A percentile compares a stretch with the other conserved stretches of the same genome.
Conservation (phyloP, 495 filamentous ascomycete genomes). For the Diplogelasinospora grovesii region DNA sequence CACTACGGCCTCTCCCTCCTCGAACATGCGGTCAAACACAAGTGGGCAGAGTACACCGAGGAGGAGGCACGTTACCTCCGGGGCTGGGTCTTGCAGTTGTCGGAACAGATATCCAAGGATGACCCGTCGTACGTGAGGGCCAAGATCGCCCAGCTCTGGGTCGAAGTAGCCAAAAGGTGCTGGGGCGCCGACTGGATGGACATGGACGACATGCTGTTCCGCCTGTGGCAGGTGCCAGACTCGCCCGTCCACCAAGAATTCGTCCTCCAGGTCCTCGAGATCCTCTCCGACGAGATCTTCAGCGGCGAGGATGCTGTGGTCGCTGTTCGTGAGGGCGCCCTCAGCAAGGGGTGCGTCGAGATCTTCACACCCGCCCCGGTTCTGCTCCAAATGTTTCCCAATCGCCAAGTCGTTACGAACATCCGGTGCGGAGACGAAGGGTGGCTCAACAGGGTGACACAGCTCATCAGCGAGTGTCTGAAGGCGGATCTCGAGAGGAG, state of each 20-base stretch:
- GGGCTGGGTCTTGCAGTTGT: slow-evolving; percentile 68
- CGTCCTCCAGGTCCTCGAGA: slow-evolving; percentile 79
- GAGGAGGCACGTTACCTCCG: slow-evolving; percentile 60
- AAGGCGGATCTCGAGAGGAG: slow-evolving; percentile 55
- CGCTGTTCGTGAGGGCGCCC: slow-evolving; percentile 67
- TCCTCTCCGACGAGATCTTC: slow-evolving; percentile 92
- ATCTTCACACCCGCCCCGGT: slow-evolving; percentile 78
- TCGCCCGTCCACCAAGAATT: slow-evolving; percentile 68
- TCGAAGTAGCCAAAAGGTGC: slow-evolving; percentile 84
- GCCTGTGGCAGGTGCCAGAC: slow-evolving; percentile 63
- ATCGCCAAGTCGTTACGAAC: slow-evolving; percentile 50
- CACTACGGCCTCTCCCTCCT: slow-evolving; percentile 90
- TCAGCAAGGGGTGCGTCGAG: slow-evolving; percentile 85
- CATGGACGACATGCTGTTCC: slow-evolving; percentile 81
- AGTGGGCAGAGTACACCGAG: slow-evolving; percentile 62
- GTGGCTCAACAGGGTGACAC: slow-evolving; percentile 74
- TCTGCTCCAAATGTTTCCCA: slow-evolving; percentile 66
- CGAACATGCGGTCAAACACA: slow-evolving; percentile 79
- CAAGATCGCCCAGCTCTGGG: slow-evolving; percentile 94
- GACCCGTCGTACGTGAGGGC: slow-evolving; percentile 84
- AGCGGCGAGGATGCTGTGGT: slow-evolving; percentile 81
- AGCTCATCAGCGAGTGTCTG: slow-evolving; percentile 67
- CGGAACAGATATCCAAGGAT: slow-evolving; percentile 59
- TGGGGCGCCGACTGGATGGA: slow-evolving; percentile 90
- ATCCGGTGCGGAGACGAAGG: slow-evolving; percentile 73